Conservation (phyloP, 2,329 filamentous ascomycete species). For the Chaetoscypha palmicola region DNA sequence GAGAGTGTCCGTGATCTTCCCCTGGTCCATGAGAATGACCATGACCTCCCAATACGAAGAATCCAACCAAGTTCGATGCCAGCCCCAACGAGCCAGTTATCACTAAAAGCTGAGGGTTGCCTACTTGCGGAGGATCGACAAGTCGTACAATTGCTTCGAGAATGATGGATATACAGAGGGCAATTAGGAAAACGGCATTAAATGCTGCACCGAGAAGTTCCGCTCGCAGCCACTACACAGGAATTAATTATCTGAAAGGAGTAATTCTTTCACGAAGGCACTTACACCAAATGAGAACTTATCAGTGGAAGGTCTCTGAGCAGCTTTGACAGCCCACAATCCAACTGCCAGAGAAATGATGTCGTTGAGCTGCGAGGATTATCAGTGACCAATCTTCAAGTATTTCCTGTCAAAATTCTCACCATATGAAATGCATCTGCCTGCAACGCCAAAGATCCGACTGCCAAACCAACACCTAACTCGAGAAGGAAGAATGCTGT, state of each 20-base stretch:
- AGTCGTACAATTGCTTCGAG: slow-evolving; percentile 91
- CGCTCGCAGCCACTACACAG: slow-evolving; percentile 77
- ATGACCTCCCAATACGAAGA: slow-evolving; percentile 89
- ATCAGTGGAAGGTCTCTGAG: slow-evolving; percentile 76
- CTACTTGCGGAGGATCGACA: slow-evolving; percentile 81
- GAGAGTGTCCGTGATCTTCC: slow-evolving; percentile 14
- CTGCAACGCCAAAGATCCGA: slow-evolving; percentile 86
- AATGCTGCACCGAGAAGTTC: slow-evolving; percentile 95
- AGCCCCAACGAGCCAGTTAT: slow-evolving; percentile 84
- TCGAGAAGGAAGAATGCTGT: slow-evolving; percentile 85
- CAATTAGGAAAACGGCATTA: slow-evolving; percentile 96
- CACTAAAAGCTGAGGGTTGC: slow-evolving; percentile 77
- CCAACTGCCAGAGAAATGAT: slow-evolving; percentile 90
- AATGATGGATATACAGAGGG: slow-evolving; percentile 91
- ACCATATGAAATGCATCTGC: slow-evolving; percentile 99
- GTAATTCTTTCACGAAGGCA: background rate
- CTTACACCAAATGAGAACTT: slow-evolving; percentile 90
- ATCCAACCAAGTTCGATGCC: slow-evolving; percentile 79
- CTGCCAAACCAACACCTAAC: slow-evolving; percentile 74
- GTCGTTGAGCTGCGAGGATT: slow-evolving; percentile 71
- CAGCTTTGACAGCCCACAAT: slow-evolving; percentile 88
- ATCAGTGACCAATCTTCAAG: slow-evolving; percentile 13
- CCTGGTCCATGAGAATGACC: slow-evolving; percentile 69
- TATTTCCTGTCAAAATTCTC: slow-evolving; percentile 25
- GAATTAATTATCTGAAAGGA: slow-evolving; percentile 21